These are phyloP conservation scores for Durio zibethinus DNA, from an alignment of 345 rosid species.

Conservation along the genomic window DNA sequence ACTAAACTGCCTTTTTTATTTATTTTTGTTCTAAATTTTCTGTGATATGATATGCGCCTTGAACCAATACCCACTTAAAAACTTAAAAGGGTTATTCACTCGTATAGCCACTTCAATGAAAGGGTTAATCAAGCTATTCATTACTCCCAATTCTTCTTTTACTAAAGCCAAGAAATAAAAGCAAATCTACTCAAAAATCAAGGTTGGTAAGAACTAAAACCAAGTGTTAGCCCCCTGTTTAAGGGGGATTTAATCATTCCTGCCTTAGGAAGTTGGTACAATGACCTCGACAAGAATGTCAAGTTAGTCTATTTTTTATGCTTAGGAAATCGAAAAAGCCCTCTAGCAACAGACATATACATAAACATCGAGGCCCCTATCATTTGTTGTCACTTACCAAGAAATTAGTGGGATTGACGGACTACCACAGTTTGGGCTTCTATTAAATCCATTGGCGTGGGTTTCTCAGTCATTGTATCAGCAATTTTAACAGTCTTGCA, in stretches of 20 bases:
- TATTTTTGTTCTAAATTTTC: too few species aligned
- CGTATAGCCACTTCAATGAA: neutral
- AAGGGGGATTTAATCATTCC: neutral
- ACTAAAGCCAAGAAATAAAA: neutral
- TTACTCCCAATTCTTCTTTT: neutral
- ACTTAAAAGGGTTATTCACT: neutral
- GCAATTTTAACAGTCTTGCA: slow-evolving; percentile 3
- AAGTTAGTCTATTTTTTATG: neutral
- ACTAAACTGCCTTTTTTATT: too few species aligned
- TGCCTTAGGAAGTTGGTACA: neutral
- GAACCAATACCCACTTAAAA: neutral
- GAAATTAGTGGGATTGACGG: neutral
- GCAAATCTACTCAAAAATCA: neutral
- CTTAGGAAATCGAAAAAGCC: neutral
- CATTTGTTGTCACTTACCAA: neutral
- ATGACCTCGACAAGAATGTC: neutral
- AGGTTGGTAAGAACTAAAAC: neutral
- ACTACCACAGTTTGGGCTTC: neutral
- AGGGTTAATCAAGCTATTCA: neutral
- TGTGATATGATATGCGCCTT: too few species aligned
- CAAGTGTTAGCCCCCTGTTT: slow-evolving; percentile 2
- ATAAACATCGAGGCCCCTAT: neutral
- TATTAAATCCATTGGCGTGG: neutral
- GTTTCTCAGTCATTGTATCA: neutral
- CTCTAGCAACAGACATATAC: neutral